A percentile compares a stretch with the other conserved stretches of the same genome.
Evolutionary conservation across 345 rosid species (phyloP).

Genomic region (Arabis alpina): DNA sequence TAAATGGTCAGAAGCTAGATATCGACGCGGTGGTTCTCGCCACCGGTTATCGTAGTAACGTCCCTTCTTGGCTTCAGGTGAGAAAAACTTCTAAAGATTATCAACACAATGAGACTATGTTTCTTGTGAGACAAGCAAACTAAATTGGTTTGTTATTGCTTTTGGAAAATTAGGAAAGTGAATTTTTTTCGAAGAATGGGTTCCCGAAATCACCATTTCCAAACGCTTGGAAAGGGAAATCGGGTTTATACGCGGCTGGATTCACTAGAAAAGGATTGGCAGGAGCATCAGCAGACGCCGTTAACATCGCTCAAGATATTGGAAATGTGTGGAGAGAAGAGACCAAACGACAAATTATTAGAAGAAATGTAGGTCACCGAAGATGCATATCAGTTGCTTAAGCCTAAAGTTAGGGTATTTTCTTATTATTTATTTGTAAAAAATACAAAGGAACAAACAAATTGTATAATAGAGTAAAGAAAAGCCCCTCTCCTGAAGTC

Average conservation of each 20-base stretch:
- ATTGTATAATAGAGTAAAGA: constrained; percentile 22
- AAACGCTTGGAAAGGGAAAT: constrained; percentile 81
- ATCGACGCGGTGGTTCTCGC: constrained; percentile 73
- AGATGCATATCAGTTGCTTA: constrained; percentile 63
- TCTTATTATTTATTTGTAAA: constrained; percentile 10
- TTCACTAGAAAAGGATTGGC: constrained; percentile 85
- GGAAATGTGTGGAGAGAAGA: constrained; percentile 78
- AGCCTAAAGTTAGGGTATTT: constrained; percentile 24
- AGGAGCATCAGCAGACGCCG: constrained; percentile 81
- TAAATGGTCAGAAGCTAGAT: constrained; percentile 56
- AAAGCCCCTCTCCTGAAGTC: constrained; percentile 61
- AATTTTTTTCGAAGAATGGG: constrained; percentile 77
- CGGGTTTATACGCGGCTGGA: constrained; percentile 85
- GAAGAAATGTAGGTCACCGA: constrained; percentile 57
- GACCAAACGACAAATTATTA: constrained; percentile 63
- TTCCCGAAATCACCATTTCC: constrained; percentile 66
- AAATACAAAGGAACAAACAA: neutral
- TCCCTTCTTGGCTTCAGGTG: constrained; percentile 80
- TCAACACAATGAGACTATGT: neutral
- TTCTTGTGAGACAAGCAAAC: constrained; percentile 27
- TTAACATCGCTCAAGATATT: constrained; percentile 74
- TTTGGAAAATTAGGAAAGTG: constrained; percentile 56
- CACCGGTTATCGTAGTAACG: constrained; percentile 79
- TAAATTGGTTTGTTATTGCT: constrained; percentile 32
- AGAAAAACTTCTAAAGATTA: neutral